These are phyloP conservation scores for Solanum chmielewskii DNA, from an alignment of 257 asterid species.

Conservation along the genomic window DNA sequence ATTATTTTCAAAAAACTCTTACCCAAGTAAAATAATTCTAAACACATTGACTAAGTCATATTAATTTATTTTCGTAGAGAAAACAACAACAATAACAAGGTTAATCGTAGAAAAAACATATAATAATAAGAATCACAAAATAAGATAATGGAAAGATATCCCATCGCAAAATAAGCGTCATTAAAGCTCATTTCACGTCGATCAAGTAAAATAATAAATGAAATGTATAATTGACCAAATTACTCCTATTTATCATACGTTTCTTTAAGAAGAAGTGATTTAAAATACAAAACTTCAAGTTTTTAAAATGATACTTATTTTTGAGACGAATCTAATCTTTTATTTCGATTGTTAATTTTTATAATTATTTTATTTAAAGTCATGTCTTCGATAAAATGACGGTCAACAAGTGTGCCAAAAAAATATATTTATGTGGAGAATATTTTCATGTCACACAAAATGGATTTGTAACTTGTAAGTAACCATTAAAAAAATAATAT, in stretches of 20 bases:
- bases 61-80: not conserved
- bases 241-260: not conserved
- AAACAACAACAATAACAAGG: not conserved
- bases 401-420: not conserved
- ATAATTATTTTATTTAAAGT: not conserved
- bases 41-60: not conserved
- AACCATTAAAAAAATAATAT: not conserved
- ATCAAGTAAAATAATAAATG: not conserved
- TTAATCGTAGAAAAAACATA: not conserved
- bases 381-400: not conserved
- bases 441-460: not conserved
- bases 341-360: fast-evolving
- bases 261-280: not conserved
- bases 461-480: not conserved
- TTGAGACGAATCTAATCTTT: not conserved
- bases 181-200: not conserved
- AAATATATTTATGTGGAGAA: not conserved
- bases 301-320: not conserved
- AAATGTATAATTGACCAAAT: not conserved
- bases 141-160: not conserved
- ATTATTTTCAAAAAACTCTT: not conserved
- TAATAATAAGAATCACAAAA: not conserved
- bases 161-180: not conserved
- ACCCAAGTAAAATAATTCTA: not conserved
- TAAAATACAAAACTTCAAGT: not conserved